Conservation (phyloP, 2,329 filamentous ascomycete species). For the Microsporum audouinii region DNA sequence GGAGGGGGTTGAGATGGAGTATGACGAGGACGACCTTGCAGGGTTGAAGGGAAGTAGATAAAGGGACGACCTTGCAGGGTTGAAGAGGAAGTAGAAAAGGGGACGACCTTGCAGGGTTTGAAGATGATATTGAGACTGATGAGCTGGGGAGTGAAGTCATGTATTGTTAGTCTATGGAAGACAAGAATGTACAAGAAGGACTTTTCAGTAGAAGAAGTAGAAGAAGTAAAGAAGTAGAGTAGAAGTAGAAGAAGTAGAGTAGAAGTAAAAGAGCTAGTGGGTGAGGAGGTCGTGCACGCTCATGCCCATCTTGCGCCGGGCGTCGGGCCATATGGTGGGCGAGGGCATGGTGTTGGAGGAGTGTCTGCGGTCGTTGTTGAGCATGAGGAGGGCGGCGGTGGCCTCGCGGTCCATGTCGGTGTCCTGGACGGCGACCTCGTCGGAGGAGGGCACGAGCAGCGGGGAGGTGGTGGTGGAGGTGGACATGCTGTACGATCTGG, state of each 20-base stretch:
- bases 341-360: constrained; percentile 7
- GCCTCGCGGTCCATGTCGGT: constrained; percentile 63
- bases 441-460: neutral
- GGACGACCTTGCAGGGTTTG: neutral
- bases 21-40: no score
- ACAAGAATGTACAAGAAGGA: neutral
- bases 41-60: neutral
- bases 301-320: constrained; percentile 37
- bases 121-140: neutral
- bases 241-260: neutral
- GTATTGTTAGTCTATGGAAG: no score
- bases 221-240: neutral
- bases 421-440: constrained; percentile 22
- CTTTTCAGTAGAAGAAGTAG: neutral
- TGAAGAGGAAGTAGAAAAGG: neutral
- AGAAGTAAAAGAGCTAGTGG: constrained; percentile 27
- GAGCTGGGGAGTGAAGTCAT: neutral
- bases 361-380: constrained; percentile 62
- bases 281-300: constrained; percentile 47
- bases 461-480: constrained; percentile 10
- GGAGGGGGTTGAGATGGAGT: neutral
- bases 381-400: constrained; percentile 75
- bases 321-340: neutral
- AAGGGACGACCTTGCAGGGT: neutral
- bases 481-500: constrained; percentile 12